Evolutionary conservation across 179 eudicot species (phyloP).

Genomic region (Gypsophila paniculata): DNA sequence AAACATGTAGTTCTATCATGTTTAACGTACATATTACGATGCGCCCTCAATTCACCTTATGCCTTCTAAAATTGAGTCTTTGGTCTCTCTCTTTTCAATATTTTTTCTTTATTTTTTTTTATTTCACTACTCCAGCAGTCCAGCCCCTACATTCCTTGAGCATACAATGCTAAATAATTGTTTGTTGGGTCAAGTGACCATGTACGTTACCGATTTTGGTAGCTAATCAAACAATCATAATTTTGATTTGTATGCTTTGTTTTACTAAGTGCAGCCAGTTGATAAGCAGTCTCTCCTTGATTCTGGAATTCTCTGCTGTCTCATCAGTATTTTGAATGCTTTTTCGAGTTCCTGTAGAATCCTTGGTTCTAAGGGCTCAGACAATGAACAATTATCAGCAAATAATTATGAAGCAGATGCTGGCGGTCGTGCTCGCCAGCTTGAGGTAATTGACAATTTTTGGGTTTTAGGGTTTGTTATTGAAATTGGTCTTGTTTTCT

Average conservation of each 20-base stretch:
- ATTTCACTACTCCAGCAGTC: background rate
- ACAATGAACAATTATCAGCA: conserved; percentile 26
- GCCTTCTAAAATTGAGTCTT: no score
- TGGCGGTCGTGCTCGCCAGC: conserved; percentile 45
- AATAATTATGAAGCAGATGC: conserved; percentile 29
- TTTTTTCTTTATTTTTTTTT: no score
- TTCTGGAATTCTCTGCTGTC: conserved; percentile 95
- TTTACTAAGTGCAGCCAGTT: conserved; percentile 53
- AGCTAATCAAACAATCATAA: background rate
- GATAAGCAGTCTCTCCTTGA: conserved; percentile 98
- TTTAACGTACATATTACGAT: no score
- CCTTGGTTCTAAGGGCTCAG: conserved; percentile 30
- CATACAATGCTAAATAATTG: background rate
- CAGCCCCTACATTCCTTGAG: background rate
- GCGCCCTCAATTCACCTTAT: no score
- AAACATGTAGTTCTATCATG: no score
- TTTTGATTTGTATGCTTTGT: background rate
- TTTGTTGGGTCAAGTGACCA: background rate
- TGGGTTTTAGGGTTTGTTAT: background rate
- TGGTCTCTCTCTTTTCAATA: background rate
- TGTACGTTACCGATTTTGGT: background rate
- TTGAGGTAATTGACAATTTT: conserved; percentile 57
- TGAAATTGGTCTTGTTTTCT: background rate
- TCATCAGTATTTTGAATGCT: conserved; percentile 75
- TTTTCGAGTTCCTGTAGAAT: conserved; percentile 56